Evolutionary conservation across 169 alveolate species (phyloP), one percentile per base, ranked within the genome.

Genomic region (Plasmodium gallinaceum): DNA sequence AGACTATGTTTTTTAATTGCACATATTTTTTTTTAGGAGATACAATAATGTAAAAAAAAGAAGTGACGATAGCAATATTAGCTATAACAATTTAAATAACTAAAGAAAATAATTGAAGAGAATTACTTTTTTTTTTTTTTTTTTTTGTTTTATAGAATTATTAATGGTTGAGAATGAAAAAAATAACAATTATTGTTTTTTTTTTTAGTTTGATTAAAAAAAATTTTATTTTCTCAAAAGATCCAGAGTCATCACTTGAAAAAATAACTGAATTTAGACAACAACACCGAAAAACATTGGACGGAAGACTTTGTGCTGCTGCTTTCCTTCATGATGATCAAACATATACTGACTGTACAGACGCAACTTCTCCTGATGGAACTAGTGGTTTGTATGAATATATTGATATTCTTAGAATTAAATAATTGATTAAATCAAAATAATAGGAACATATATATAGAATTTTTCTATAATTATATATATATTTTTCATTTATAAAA

Each of bases 361-460:
- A 66, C 32, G 96, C 97, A 39, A 92, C 93, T n/a, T 95, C 98
- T 16, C 98, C 98, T 0, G 98, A 96, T 73, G 98, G 98, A 20
- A 94, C 97, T 12, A 88, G 92, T 7, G 97, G 97, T 90, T 42
- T 5, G 88, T n/a, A 26, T 26, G 12, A 48, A 48, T 4, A 32
- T 32, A 32, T 32, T 32, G 39, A 32, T 32, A 4, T 32, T 32
- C 39, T 32, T 32, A 32, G 39, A 32, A 32, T 32, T 2, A 4
- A 32, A 32, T 32, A 32, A 32, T 32, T 4, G 39, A 32, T 32
- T 32, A 32, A 32, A 32, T 32, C 4, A 32, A 32, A 32, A 32
- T 4, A 32, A 7, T 16, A 7, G 10, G 12, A 7, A 22, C 9
- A 64, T 16, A 87, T 51, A 20, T 26, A 22, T 65, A 1, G 39